Evolutionary conservation across 257 asterid species (phyloP), one percentile per base, ranked within the genome.

Genomic region (Solanum medicagineum): DNA sequence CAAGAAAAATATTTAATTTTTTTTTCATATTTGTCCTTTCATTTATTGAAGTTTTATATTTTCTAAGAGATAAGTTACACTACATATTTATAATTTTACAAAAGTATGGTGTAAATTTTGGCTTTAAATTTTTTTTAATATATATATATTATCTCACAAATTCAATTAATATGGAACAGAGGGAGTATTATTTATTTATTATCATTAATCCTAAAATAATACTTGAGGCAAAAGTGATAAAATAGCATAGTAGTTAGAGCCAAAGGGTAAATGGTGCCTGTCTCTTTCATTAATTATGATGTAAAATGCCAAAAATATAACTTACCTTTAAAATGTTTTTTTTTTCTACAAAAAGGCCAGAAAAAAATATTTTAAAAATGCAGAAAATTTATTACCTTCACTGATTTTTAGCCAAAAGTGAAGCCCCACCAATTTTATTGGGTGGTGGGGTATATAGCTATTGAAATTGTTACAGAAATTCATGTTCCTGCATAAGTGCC

Each of bases 381-480:
- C 85, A 63, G 79, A 63, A 83, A 45, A 79, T 79, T 59, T 60
- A 83, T 83, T 63, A 83, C 8, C 85, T 63, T 47, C 79, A 13
- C 85, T 60, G 85, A 63, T 83, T 83, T 83, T n/a, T 24, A 63
- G 85, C 85, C 77, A 60, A 83, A 83, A 63, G 79, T 16, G 79
- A 45, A 83, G 63, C 85, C 85, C 85, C 79, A 83, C 85, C 24
- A 51, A 55, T 60, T 83, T 83, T 12, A 53, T 79, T 51, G 26
- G 62, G 85, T 26, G 60, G 85, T 83, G 47, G 85, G 75, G 75
- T 68, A 79, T 57, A 63, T 32, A 15, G 17, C 85, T 63, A n/a
- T 44, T 24, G 17, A 63, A 60, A 83, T 22, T 68, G 79, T 83
- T 83, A 51, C 85, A 83, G 77, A 49, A 83, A 26, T 83, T 79